Evolutionary conservation across 75 land plant species (phyloP).

Genomic region (Chamaecyparis obtusa): DNA sequence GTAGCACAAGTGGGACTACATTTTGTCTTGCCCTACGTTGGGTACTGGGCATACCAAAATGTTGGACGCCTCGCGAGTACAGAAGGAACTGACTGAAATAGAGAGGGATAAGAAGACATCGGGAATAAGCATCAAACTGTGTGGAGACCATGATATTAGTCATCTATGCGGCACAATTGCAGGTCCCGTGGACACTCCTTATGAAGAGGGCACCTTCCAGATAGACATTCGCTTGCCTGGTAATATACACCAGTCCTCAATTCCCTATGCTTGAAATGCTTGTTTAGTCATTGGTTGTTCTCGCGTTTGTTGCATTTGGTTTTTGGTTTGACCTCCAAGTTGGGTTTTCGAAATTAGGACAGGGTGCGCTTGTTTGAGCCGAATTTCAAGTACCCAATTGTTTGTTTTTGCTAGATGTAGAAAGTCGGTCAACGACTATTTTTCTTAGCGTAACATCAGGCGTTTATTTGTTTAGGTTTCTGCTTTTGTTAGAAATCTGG

Average conservation of each 20-base stretch:
- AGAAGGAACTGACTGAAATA: conserved; percentile 94
- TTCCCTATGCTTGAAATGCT: not conserved
- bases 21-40: not conserved
- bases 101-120: conserved; percentile 67
- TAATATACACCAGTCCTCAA: conserved; percentile 20
- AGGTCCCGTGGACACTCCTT: conserved; percentile 89
- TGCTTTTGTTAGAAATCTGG: not conserved
- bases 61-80: conserved; percentile 84
- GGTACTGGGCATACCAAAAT: conserved; percentile 20
- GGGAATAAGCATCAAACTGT: conserved; percentile 72
- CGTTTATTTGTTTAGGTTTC: not conserved
- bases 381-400: not conserved
- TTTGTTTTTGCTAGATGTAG: not conserved
- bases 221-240: conserved; percentile 88
- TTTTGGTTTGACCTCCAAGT: not conserved
- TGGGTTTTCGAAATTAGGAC: not conserved
- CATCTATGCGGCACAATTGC: conserved; percentile 77
- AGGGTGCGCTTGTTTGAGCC: not conserved
- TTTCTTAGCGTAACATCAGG: not conserved
- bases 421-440: not conserved
- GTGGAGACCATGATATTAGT: conserved; percentile 45
- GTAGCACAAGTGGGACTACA: not conserved
- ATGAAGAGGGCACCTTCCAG: conserved; percentile 84
- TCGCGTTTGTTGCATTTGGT: not conserved
- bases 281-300: not conserved